phyloP scores from a whole-genome alignment of 495 filamentous ascomycete species.

The Neurospora africana region DNA sequence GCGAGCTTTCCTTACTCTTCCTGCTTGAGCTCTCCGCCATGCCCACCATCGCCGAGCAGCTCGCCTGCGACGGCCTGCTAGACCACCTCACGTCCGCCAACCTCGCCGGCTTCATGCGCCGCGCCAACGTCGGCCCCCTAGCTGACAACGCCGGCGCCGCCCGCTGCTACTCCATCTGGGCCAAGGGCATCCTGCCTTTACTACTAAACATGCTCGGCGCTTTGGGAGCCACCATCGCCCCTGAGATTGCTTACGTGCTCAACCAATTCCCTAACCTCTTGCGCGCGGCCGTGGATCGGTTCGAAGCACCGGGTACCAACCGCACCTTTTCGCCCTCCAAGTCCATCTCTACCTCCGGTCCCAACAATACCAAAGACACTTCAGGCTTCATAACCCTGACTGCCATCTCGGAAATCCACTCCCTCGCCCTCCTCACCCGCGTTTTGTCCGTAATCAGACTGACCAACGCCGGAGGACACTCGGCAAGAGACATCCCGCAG shows the following conservation, averaged over 20 bases:
- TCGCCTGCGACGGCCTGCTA: constrained; percentile 76
- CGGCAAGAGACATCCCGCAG: constrained; percentile 46
- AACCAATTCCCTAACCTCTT: constrained; percentile 75
- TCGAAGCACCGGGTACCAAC: constrained; percentile 42
- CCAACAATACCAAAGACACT: constrained; percentile 2
- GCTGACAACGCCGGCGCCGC: constrained; percentile 41
- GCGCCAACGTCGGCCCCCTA: constrained; percentile 59
- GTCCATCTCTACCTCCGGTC: neutral
- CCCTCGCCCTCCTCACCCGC: constrained; percentile 58
- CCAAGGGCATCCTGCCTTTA: constrained; percentile 72
- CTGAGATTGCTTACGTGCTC: constrained; percentile 76
- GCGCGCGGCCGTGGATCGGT: constrained; percentile 46
- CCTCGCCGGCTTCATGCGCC: constrained; percentile 57
- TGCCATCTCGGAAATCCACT: constrained; percentile 65
- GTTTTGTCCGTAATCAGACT: constrained; percentile 53
- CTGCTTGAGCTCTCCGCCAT: constrained; percentile 78
- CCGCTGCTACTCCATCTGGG: constrained; percentile 76
- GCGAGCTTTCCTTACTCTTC: constrained; percentile 76
- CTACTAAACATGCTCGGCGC: constrained; percentile 82
- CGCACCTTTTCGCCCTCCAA: constrained; percentile 19
- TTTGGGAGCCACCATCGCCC: constrained; percentile 65
- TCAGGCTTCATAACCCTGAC: constrained; percentile 51
- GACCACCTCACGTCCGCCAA: constrained; percentile 67
- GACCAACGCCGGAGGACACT: constrained; percentile 31
- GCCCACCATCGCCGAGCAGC: constrained; percentile 72